A percentile compares a stretch with the other conserved stretches of the same genome.
These are phyloP conservation scores for Verticillium albo-atrum DNA, from an alignment of 2,329 filamentous ascomycete genomes.

Conservation along the genomic window DNA sequence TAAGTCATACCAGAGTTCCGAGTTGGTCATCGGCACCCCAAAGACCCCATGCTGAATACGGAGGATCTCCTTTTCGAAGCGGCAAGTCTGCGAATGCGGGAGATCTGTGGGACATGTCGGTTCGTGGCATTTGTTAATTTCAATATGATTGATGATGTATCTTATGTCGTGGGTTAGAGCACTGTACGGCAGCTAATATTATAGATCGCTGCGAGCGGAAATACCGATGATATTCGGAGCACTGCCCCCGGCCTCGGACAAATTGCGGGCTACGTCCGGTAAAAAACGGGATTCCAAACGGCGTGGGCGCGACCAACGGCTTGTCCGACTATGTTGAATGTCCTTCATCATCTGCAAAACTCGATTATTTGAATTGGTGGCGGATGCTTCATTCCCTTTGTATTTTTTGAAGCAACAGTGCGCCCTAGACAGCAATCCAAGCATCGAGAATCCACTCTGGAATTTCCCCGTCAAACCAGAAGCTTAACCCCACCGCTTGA, in stretches of 20 bases:
- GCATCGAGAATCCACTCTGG: too few relatives aligned
- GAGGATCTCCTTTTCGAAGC: background rate
- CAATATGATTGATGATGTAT: background rate
- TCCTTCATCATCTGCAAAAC: background rate
- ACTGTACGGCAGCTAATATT: too few relatives aligned
- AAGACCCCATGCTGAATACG: background rate
- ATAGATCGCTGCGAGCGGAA: background rate
- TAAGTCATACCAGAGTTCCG: background rate
- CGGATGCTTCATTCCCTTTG: too few relatives aligned
- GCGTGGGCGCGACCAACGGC: background rate
- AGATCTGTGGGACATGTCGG: background rate
- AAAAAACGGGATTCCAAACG: background rate
- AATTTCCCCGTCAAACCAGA: background rate
- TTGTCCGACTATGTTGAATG: background rate
- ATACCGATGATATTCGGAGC: background rate
- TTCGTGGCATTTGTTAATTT: background rate
- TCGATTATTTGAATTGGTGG: too few relatives aligned
- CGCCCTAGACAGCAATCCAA: too few relatives aligned
- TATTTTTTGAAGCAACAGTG: too few relatives aligned
- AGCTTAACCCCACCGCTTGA: background rate
- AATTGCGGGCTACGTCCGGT: background rate
- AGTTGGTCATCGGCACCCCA: conserved; percentile 1
- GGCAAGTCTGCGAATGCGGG: background rate
- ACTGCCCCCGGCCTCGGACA: background rate
- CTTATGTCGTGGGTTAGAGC: too few relatives aligned